Conservation (phyloP, 2,329 filamentous ascomycete genomes). For the Trichoderma sp. region DNA sequence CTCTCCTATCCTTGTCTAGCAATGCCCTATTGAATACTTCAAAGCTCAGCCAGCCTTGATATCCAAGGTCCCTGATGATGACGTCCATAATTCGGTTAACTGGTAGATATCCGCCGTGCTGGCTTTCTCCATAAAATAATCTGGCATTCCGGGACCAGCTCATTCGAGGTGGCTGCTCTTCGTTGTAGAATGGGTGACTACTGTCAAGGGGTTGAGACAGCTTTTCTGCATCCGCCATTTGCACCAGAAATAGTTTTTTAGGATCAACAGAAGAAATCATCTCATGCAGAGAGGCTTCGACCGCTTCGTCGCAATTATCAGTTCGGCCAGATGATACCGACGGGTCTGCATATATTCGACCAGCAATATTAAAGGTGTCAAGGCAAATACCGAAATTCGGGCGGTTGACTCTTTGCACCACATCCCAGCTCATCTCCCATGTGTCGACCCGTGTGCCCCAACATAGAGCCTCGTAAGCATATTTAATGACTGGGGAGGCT, state of each 20-base stretch:
- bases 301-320: conserved; percentile 54
- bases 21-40: conserved; percentile 62
- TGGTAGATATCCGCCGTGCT: conserved; percentile 67
- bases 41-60: conserved; percentile 69
- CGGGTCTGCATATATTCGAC: conserved; percentile 70
- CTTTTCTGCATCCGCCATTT: conserved; percentile 73
- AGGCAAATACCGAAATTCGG: conserved; percentile 75
- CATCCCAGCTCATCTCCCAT: conserved; percentile 72
- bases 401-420: conserved; percentile 65
- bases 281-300: conserved; percentile 55
- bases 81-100: conserved; percentile 60
- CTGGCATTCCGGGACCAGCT: conserved; percentile 76
- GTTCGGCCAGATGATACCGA: conserved; percentile 52
- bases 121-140: conserved; percentile 56
- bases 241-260: conserved; percentile 71
- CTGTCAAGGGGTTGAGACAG: conserved; percentile 60
- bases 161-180: conserved; percentile 57
- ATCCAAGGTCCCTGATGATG: conserved; percentile 65
- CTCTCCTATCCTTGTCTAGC: conserved; percentile 60
- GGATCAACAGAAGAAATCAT: conserved; percentile 59
- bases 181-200: conserved; percentile 39
- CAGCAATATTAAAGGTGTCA: conserved; percentile 78
- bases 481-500: conserved; percentile 59
- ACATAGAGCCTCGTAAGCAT: conserved; percentile 72
- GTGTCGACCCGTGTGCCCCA: conserved; percentile 71